phyloP scores from a whole-genome alignment of 192 early-diverging fungal species.

The Podila horticola region DNA sequence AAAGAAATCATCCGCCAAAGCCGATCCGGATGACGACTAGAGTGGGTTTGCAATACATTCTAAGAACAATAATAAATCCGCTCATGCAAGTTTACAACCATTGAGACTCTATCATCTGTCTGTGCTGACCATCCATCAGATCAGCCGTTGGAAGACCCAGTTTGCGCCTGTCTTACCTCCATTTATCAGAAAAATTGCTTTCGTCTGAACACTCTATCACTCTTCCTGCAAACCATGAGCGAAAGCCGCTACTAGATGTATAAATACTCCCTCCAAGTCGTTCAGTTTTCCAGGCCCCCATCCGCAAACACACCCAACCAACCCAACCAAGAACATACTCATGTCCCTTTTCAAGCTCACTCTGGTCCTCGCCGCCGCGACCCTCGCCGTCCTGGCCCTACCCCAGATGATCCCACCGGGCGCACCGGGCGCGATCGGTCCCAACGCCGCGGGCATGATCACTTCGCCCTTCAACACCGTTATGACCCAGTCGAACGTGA shows the following conservation, averaged over 20 bases:
- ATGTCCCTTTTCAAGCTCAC: background rate
- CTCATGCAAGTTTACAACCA: background rate
- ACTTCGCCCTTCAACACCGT: background rate
- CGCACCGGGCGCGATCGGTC: background rate
- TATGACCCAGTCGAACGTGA: constrained; percentile 22
- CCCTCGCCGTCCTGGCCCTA: background rate
- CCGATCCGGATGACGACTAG: constrained; percentile 36
- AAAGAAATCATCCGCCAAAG: constrained; percentile 35
- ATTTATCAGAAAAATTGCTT: too few relatives aligned
- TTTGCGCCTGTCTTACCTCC: too few relatives aligned
- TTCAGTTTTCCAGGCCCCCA: too few relatives aligned
- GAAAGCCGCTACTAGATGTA: too few relatives aligned
- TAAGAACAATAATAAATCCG: background rate
- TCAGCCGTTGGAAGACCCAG: too few relatives aligned
- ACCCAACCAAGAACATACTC: background rate
- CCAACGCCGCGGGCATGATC: background rate
- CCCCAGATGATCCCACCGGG: background rate
- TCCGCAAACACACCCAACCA: too few relatives aligned
- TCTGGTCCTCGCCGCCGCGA: background rate
- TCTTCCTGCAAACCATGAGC: too few relatives aligned
- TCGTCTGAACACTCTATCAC: too few relatives aligned
- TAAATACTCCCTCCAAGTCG: too few relatives aligned
- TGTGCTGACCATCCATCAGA: too few relatives aligned
- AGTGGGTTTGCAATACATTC: too few relatives aligned
- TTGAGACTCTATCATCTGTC: background rate